phyloP scores from a whole-genome alignment of 352 stramenopile genomes.

The Achlya hypogyna region DNA sequence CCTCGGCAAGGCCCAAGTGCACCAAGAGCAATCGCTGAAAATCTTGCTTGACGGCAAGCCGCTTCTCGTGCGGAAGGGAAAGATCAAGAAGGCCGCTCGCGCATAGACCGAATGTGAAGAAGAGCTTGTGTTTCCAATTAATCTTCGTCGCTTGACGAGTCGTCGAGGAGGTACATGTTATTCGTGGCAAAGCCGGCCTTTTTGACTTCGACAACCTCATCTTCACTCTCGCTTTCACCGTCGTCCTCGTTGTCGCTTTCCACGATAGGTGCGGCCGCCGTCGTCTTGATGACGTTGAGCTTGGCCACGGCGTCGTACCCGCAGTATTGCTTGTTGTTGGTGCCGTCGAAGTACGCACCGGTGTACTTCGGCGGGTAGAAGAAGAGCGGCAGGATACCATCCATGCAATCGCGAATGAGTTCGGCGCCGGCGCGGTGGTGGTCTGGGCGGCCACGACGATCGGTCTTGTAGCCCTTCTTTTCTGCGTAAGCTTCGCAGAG shows the following conservation, averaged over 20 bases:
- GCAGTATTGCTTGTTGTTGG: not conserved
- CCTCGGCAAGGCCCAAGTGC: not conserved
- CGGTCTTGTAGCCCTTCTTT: slow-evolving; percentile 27
- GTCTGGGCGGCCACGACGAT: slow-evolving; percentile 64
- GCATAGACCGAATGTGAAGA: not conserved
- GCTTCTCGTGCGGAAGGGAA: slow-evolving; percentile 3
- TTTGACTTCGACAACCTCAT: not conserved
- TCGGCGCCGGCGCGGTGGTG: slow-evolving; percentile 73
- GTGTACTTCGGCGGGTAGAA: slow-evolving; percentile 72
- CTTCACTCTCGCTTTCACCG: too few species aligned
- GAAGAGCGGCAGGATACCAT: slow-evolving; percentile 72
- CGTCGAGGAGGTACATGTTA: not conserved
- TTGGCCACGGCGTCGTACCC: slow-evolving; percentile 30
- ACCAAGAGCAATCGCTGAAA: slow-evolving; percentile 2
- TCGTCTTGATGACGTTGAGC: slow-evolving; percentile 27
- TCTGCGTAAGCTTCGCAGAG: slow-evolving; percentile 22
- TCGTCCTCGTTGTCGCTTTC: slow-evolving; percentile 23
- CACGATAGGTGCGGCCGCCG: not conserved
- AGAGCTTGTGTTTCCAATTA: not conserved
- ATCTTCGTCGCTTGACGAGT: slow-evolving; percentile 13
- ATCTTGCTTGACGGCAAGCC: slow-evolving; percentile 9
- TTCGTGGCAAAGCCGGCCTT: not conserved
- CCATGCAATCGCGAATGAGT: slow-evolving; percentile 70
- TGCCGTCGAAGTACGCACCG: slow-evolving; percentile 24
- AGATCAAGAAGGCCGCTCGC: not conserved